Evolutionary conservation across 805 yeast genomes (phyloP).

Genomic region (Candida boidinii): DNA sequence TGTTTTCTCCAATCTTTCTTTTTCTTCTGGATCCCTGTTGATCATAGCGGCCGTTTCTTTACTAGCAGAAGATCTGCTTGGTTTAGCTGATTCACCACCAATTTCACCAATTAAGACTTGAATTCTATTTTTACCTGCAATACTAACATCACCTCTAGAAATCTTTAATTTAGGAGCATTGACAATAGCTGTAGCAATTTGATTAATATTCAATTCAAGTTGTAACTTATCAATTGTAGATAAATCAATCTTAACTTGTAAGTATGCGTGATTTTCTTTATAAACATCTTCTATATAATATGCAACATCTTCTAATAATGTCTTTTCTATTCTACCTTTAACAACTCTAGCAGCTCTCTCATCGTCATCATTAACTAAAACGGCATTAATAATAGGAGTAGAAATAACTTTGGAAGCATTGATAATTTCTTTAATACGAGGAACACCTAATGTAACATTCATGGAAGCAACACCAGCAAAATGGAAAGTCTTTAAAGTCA

Average conservation of each 20-base stretch:
- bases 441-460: slow-evolving; percentile 98
- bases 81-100: slow-evolving; percentile 27
- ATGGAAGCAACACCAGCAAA: slow-evolving; percentile 99
- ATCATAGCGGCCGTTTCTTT: slow-evolving; percentile 20
- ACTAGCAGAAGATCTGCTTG: slow-evolving; percentile 19
- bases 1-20: slow-evolving; percentile 28
- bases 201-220: slow-evolving; percentile 78
- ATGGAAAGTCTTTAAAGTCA: slow-evolving; percentile 75
- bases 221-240: slow-evolving; percentile 83
- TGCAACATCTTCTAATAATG: slow-evolving; percentile 78
- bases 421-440: slow-evolving; percentile 97
- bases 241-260: slow-evolving; percentile 76
- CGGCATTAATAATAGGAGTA: slow-evolving; percentile 94
- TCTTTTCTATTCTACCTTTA: slow-evolving; percentile 94
- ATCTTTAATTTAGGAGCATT: slow-evolving; percentile 88
- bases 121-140: slow-evolving; percentile 56
- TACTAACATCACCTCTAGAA: slow-evolving; percentile 57
- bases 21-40: slow-evolving; percentile 26
- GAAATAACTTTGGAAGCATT: slow-evolving; percentile 93
- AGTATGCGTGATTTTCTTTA: slow-evolving; percentile 64
- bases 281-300: slow-evolving; percentile 91
- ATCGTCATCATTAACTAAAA: slow-evolving; percentile 83
- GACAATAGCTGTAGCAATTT: slow-evolving; percentile 74
- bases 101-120: slow-evolving; percentile 53
- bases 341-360: slow-evolving; percentile 98